Evolutionary conservation across 495 filamentous ascomycete species (phyloP).

Genomic region (Hyphodiscus hymeniophilus): DNA sequence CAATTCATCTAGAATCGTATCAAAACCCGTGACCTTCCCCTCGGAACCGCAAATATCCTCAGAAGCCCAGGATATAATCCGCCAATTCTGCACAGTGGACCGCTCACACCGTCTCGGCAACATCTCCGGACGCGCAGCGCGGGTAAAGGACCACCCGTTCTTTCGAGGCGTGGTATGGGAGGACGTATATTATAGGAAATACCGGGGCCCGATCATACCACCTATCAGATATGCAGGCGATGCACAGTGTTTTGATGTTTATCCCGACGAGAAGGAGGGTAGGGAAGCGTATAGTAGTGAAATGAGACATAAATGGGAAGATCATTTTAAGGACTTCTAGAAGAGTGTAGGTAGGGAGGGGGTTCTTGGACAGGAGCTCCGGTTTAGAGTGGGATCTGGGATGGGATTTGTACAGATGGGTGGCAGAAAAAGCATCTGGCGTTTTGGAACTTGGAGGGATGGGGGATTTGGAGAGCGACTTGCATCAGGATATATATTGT

Average conservation of each 20-base stretch:
- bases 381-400: not conserved
- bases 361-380: not conserved
- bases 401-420: not conserved
- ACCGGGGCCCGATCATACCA: constrained; percentile 80
- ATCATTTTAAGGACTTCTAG: constrained; percentile 73
- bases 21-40: constrained; percentile 65
- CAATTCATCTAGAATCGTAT: constrained; percentile 51
- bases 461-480: too few relatives aligned
- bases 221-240: constrained; percentile 73
- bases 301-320: constrained; percentile 64
- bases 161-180: constrained; percentile 83
- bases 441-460: too few relatives aligned
- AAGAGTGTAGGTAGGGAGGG: not conserved
- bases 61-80: constrained; percentile 77
- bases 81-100: constrained; percentile 80
- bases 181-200: constrained; percentile 58
- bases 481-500: too few relatives aligned
- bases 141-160: constrained; percentile 83
- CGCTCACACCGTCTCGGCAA: constrained; percentile 81
- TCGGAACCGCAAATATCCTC: constrained; percentile 53
- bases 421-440: too few relatives aligned
- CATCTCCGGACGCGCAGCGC: constrained; percentile 70
- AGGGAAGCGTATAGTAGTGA: constrained; percentile 62
- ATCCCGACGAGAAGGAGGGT: constrained; percentile 51
- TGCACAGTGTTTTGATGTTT: constrained; percentile 84